These are phyloP conservation scores for Chaetomium globosum DNA, from an alignment of 2,329 filamentous ascomycete genomes.

Conservation along the genomic window DNA sequence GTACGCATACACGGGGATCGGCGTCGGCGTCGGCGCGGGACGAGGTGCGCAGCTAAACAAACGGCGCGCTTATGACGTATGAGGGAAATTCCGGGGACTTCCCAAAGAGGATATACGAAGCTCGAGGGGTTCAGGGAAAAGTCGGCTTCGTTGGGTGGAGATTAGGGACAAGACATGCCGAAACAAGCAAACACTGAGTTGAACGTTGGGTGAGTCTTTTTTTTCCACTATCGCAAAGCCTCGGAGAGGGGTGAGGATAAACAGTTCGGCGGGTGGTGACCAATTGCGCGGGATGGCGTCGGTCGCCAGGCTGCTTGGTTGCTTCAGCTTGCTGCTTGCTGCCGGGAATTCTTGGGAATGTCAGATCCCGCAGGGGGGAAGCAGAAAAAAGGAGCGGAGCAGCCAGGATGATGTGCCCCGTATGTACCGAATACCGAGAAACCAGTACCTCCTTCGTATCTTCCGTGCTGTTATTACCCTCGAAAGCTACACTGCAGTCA, in stretches of 20 bases:
- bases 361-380: conserved; percentile 18
- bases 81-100: conserved; percentile 25
- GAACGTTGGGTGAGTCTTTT: not conserved
- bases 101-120: not conserved
- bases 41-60: not conserved
- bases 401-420: not conserved
- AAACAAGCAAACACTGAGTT: not conserved
- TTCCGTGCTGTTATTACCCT: not conserved
- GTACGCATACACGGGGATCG: conserved; percentile 20
- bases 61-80: conserved; percentile 32
- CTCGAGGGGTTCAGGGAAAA: conserved; percentile 17
- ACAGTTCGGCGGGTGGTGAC: conserved; percentile 20
- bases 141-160: conserved; percentile 6
- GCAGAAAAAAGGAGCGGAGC: conserved; percentile 25
- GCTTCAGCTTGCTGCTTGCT: conserved; percentile 26
- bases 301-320: conserved; percentile 23
- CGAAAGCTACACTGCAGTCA: not conserved
- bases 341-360: conserved; percentile 28
- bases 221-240: conserved; percentile 21
- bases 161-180: conserved; percentile 21
- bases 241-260: conserved; percentile 1
- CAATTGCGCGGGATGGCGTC: conserved; percentile 28
- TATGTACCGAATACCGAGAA: conserved; percentile 3
- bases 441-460: not conserved
- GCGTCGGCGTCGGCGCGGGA: conserved; percentile 18